These are phyloP conservation scores for Dryas octopetala DNA, from an alignment of 306 rosid genomes.

Conservation along the genomic window DNA sequence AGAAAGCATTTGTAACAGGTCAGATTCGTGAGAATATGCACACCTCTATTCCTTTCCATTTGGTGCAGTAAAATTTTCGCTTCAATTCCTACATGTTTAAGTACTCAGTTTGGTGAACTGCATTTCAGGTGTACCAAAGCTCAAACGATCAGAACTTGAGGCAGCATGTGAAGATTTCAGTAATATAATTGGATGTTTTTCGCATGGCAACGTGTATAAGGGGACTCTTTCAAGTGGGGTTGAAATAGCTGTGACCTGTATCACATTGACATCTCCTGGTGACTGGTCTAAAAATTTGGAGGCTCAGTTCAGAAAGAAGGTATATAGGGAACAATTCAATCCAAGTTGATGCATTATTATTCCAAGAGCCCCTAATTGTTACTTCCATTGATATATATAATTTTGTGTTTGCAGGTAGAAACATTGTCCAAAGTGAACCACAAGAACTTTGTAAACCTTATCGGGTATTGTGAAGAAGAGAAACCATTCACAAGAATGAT, in stretches of 20 bases:
- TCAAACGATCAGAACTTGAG: slow-evolving; percentile 63
- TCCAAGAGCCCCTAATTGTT: slow-evolving; percentile 11
- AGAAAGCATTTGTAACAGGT: slow-evolving; percentile 92
- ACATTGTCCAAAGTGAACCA: slow-evolving; percentile 78
- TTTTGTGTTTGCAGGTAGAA: slow-evolving; percentile 52
- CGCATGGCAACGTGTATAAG: slow-evolving; percentile 69
- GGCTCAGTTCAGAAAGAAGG: slow-evolving; percentile 74
- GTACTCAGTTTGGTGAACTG: slow-evolving; percentile 15
- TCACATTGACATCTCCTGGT: slow-evolving; percentile 44
- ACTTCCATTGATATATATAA: not conserved
- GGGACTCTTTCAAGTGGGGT: slow-evolving; percentile 95
- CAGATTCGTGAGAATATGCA: slow-evolving; percentile 12
- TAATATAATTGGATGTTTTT: slow-evolving; percentile 65
- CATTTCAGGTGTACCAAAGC: slow-evolving; percentile 82
- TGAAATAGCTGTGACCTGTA: slow-evolving; percentile 82
- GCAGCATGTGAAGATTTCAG: slow-evolving; percentile 97
- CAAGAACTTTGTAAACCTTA: slow-evolving; percentile 82
- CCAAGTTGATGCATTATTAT: not conserved
- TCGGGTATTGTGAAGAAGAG: slow-evolving; percentile 83
- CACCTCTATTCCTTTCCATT: not conserved
- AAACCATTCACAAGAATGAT: slow-evolving; percentile 91
- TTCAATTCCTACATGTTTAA: not conserved
- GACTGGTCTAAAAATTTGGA: slow-evolving; percentile 72
- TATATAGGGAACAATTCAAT: slow-evolving; percentile 26
- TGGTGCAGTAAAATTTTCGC: not conserved